Evolutionary conservation across 1,139 yeast genomes (phyloP).

Genomic region (Hansenula anomala): DNA sequence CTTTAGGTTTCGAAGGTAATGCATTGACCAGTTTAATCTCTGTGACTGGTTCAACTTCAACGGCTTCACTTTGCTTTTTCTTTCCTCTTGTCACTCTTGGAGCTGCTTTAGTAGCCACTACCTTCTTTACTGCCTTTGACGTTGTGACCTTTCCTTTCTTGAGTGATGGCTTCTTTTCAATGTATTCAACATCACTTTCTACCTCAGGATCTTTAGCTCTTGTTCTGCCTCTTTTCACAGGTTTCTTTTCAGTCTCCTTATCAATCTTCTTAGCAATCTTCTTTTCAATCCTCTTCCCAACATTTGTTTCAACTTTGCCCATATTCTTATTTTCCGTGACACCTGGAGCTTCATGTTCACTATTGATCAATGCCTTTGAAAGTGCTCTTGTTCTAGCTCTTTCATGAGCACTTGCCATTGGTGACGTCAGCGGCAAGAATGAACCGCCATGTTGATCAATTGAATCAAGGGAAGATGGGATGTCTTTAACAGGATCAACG

Average conservation of each 20-base stretch:
- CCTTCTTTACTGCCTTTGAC: neutral
- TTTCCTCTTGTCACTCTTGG: conserved; percentile 4
- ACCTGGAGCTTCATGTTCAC: neutral
- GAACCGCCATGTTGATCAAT: conserved; percentile 5
- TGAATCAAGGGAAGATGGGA: conserved; percentile 5
- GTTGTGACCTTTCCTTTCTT: too few species aligned
- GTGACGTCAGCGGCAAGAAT: conserved; percentile 8
- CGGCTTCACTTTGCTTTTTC: neutral
- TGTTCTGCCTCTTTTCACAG: too few species aligned
- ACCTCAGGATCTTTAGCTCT: neutral
- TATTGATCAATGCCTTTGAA: neutral
- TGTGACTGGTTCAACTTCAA: conserved; percentile 6
- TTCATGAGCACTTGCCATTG: conserved; percentile 7
- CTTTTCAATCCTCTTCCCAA: neutral
- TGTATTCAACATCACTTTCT: neutral
- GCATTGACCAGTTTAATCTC: too few species aligned
- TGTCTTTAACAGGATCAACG: neutral
- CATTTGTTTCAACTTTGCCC: too few species aligned
- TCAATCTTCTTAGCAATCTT: too few species aligned
- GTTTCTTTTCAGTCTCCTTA: too few species aligned
- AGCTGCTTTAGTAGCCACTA: neutral
- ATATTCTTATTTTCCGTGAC: neutral
- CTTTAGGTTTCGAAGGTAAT: too few species aligned
- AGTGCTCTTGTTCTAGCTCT: conserved; percentile 4
- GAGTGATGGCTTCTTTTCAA: neutral